Base-by-base conservation (phyloP, 2,329 filamentous ascomycete species). In the Lachnellula arida region DNA sequence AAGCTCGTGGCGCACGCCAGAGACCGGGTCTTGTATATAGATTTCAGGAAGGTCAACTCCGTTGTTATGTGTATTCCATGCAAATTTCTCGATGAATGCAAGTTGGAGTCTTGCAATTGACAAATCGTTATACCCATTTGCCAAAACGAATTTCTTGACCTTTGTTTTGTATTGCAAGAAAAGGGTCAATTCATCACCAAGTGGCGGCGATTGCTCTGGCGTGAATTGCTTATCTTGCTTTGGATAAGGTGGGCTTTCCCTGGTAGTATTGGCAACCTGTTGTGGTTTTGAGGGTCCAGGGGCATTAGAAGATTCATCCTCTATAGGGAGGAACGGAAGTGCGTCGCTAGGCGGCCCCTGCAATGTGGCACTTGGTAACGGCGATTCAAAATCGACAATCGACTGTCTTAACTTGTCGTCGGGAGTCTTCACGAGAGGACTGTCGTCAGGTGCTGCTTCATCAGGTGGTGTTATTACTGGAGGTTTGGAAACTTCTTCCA, bases 11-110 rank as follows among this genome's bases (percentile, higher is more conserved):
- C 94, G 87, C n/a, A 99, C 89, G 0, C 94, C 94, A 8, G 94
- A 97, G 2, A 97, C 82, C 0, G 92, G 88, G 70, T 99, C 94
- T 71, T 99, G 94, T 15, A 99, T 94, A 71, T 99, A 97, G 15
- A 99, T 97, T 66, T 99, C 94, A 0, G 94, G 94, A 46, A 99
- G 75, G 69, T 99, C 94, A 14, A 85, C 84, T 7, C 94, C 94
- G 66, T 97, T 95, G 58, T 91, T 88, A 65, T 97, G 92, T 0
- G 93, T 97, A 66, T 96, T 97, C 92, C 95, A 99, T 0, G 93
- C 94, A 69, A 99, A 99, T 70, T 97, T 99, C 65, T 99, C 94
- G 65, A 99, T 99, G 66, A 99, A 99, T 0, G 94, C 93, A 28
- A 99, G 80, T 71, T 99, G 93, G 56, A 99, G 74, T 23, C 92